phyloP scores from a whole-genome alignment of 768 basidiomycete species.

The Hericium alpestre region DNA sequence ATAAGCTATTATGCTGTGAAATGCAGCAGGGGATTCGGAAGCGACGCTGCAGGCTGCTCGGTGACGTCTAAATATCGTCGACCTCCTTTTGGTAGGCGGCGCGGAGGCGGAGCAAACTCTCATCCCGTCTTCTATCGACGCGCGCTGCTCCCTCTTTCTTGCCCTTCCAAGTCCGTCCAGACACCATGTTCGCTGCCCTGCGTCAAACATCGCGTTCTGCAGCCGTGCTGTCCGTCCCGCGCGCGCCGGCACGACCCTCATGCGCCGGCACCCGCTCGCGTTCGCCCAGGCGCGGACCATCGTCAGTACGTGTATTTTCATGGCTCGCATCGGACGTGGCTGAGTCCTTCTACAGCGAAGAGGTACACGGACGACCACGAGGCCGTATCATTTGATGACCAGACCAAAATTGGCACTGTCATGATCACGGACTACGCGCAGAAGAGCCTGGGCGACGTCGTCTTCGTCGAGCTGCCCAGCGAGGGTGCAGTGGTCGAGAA shows the following conservation, averaged over 20 bases:
- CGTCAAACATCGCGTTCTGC: slow-evolving; percentile 21
- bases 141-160: background rate
- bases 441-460: slow-evolving; percentile 86
- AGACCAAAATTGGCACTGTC: slow-evolving; percentile 67
- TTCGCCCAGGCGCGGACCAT: slow-evolving; percentile 34
- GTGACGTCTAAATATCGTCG: background rate
- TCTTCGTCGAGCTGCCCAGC: slow-evolving; percentile 84
- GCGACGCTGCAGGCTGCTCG: background rate
- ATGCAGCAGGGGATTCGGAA: background rate
- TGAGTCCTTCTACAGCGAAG: slow-evolving; percentile 39
- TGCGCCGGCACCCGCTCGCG: slow-evolving; percentile 9
- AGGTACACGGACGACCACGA: slow-evolving; percentile 86
- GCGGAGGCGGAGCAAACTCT: too few species aligned
- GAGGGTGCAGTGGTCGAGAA: slow-evolving; percentile 50
- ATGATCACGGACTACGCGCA: slow-evolving; percentile 91
- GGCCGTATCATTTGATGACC: slow-evolving; percentile 67
- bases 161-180: background rate
- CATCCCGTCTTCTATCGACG: too few species aligned
- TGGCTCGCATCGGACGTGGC: background rate
- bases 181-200: slow-evolving; percentile 20
- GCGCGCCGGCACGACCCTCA: background rate
- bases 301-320: slow-evolving; percentile 40
- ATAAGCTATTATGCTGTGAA: background rate
- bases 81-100: background rate
- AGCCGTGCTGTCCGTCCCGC: background rate